phyloP scores from a whole-genome alignment of 495 filamentous ascomycete genomes.

The Hypomontagnella monticulosa region DNA sequence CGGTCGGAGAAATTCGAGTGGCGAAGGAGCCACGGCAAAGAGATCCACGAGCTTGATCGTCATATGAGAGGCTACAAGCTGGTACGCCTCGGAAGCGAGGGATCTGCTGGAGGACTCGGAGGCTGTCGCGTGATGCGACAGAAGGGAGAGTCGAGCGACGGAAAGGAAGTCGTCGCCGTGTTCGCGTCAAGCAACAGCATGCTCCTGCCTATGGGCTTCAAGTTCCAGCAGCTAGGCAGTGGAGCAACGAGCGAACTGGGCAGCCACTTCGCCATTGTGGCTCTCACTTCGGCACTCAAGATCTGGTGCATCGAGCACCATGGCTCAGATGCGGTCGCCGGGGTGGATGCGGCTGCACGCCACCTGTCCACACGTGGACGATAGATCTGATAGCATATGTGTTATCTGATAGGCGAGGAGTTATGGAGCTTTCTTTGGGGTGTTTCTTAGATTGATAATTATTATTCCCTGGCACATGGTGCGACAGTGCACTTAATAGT shows the following conservation, averaged over 20 bases:
- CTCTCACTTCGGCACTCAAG: background rate
- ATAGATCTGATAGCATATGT: no score
- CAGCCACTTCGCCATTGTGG: background rate
- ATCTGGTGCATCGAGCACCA: no score
- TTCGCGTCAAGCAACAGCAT: background rate
- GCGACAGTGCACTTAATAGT: no score
- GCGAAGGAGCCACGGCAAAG: background rate
- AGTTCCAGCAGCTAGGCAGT: background rate
- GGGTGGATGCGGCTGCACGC: no score
- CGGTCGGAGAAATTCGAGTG: conserved; percentile 3
- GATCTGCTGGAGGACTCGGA: background rate
- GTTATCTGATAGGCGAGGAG: no score
- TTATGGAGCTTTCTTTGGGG: no score
- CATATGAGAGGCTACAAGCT: background rate
- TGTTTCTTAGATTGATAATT: no score
- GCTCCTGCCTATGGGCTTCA: background rate
- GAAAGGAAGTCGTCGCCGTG: conserved; percentile 4
- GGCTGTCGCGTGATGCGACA: background rate
- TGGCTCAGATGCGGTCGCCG: no score
- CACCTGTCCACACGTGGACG: no score
- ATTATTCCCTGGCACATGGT: no score
- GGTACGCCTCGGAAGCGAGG: background rate
- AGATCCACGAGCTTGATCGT: background rate
- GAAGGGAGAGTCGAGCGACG: background rate
- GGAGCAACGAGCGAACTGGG: background rate